Conservation (phyloP, 1,284 basidiomycete genomes). For the Ceraceosorus bombacis region DNA sequence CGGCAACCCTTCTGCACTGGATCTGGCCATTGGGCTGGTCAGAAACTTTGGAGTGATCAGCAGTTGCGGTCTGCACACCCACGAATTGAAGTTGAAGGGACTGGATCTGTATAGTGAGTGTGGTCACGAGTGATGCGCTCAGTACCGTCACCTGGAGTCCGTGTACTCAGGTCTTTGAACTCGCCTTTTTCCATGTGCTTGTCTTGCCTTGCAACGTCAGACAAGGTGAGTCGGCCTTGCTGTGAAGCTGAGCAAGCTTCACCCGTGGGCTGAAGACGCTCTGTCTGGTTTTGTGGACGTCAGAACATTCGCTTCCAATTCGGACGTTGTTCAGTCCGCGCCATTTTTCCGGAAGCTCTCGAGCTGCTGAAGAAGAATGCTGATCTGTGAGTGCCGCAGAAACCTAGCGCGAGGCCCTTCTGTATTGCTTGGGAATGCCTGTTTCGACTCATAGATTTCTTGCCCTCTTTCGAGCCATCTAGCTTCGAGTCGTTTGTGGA, state of each 20-base stretch:
- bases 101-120: constrained; percentile 57
- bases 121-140: neutral
- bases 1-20: constrained; percentile 64
- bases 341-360: constrained; percentile 37
- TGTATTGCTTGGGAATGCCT: neutral
- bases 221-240: neutral
- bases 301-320: constrained; percentile 69
- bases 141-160: too few relatives aligned
- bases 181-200: too few relatives aligned
- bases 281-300: constrained; percentile 32
- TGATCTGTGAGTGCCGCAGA: constrained; percentile 16
- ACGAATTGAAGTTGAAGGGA: constrained; percentile 48
- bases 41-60: constrained; percentile 71
- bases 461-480: too few relatives aligned
- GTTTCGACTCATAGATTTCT: too few relatives aligned
- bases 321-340: constrained; percentile 67
- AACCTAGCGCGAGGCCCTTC: neutral
- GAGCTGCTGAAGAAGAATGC: constrained; percentile 32
- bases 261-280: neutral
- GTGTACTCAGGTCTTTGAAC: too few relatives aligned
- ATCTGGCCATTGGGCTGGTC: constrained; percentile 67
- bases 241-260: neutral
- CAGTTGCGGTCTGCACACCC: constrained; percentile 63
- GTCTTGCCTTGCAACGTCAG: too few relatives aligned
- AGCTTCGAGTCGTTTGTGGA: constrained; percentile 40